phyloP scores from a whole-genome alignment of 2,329 filamentous ascomycete genomes.

The Trichophyton benhamiae region DNA sequence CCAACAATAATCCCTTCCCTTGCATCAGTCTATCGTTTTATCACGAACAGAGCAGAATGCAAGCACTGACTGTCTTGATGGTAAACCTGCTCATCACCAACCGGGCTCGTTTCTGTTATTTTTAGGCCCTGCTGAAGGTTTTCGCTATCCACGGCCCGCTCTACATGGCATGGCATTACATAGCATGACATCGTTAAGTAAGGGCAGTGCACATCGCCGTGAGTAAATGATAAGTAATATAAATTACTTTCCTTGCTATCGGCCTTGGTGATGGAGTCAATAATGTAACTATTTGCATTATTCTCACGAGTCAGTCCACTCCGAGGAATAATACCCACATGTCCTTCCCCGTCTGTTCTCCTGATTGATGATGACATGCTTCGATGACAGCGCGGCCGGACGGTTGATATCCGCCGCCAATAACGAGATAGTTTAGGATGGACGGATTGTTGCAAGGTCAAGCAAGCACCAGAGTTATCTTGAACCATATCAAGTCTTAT shows the following conservation, averaged over 20 bases:
- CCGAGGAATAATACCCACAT: neutral
- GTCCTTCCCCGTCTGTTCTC: neutral
- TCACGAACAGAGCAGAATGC: neutral
- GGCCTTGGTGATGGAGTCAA: too few relatives aligned
- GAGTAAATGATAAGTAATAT: too few relatives aligned
- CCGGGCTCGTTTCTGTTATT: neutral
- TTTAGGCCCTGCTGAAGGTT: constrained; percentile 3
- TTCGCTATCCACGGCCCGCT: constrained; percentile 1
- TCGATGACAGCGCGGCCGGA: too few relatives aligned
- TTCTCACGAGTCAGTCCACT: neutral
- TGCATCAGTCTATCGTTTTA: neutral
- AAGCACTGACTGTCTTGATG: too few relatives aligned
- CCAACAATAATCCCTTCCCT: neutral
- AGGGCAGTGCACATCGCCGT: neutral
- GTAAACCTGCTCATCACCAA: too few relatives aligned
- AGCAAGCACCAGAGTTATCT: too few relatives aligned
- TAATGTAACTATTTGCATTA: neutral
- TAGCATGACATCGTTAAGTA: neutral
- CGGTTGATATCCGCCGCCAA: too few relatives aligned
- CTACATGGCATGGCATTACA: constrained; percentile 1
- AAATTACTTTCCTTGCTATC: too few relatives aligned
- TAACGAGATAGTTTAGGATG: too few relatives aligned
- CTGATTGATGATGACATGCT: too few relatives aligned
- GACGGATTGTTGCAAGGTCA: too few relatives aligned
- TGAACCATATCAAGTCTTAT: too few relatives aligned